Evolutionary conservation across 768 basidiomycete genomes (phyloP).

Genomic region (Russula earlei): DNA sequence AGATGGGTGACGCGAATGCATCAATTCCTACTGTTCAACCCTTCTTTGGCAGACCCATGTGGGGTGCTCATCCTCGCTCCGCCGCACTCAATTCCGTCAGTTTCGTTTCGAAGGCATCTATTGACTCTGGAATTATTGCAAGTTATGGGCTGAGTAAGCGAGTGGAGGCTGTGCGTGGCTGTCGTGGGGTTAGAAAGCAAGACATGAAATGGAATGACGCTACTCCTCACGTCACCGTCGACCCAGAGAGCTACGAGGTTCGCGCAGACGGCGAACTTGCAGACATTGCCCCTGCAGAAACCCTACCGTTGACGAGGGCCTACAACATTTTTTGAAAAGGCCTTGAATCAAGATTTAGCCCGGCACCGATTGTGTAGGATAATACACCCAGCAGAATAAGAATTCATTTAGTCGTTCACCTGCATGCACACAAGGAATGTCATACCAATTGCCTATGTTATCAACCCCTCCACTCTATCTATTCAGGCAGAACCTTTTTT

Average conservation of each 20-base stretch:
- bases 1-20: slow-evolving; percentile 97
- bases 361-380: neutral
- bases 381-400: neutral
- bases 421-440: too few relatives aligned
- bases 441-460: too few relatives aligned
- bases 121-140: slow-evolving; percentile 47
- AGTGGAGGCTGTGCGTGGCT: slow-evolving; percentile 64
- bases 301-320: slow-evolving; percentile 53
- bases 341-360: neutral
- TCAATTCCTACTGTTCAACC: slow-evolving; percentile 97
- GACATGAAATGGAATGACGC: slow-evolving; percentile 91
- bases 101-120: slow-evolving; percentile 75
- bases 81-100: slow-evolving; percentile 78
- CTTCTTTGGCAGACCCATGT: slow-evolving; percentile 81
- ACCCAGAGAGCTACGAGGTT: slow-evolving; percentile 89
- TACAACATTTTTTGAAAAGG: slow-evolving; percentile 71
- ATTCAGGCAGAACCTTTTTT: too few relatives aligned
- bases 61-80: slow-evolving; percentile 70
- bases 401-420: too few relatives aligned
- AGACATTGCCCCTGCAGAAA: slow-evolving; percentile 67
- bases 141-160: slow-evolving; percentile 65
- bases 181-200: slow-evolving; percentile 67
- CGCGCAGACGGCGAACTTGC: slow-evolving; percentile 66
- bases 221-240: slow-evolving; percentile 78
- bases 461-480: too few relatives aligned